Evolutionary conservation across 305 asterid genomes (phyloP), one percentile per base, ranked within the genome.

Genomic region (Stenogyne calaminthoides): DNA sequence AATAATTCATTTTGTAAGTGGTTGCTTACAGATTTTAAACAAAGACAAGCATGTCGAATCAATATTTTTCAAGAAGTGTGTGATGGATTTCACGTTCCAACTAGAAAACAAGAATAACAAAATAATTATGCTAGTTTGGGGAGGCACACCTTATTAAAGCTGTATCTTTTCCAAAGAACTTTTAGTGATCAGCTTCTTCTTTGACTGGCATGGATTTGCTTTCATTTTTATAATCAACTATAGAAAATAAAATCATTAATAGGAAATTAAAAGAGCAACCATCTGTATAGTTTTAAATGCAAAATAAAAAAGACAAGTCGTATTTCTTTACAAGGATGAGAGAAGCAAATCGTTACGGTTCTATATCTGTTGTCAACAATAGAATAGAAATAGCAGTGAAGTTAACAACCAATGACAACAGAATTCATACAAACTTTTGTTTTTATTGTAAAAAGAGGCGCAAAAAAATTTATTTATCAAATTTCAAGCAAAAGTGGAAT

Each of bases 161-260:
- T n/a, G n/a, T n/a, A 85, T 82, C 78, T 83, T 92, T 92, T 86
- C 89, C 88, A 5, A 87, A 72, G 73, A 90, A 85, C 84, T n/a
- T 92, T 92, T 14, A 95, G 88, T 44, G 94, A 84, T 90, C 95
- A 75, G 84, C 91, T 77, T 95, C 98, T 81, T 91, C 99, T 84
- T 84, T 78, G 95, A 92, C 80, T 89, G 87, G 77, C 95, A 86
- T 67, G 89, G 81, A 73, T 86, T 89, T 54, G 79, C 67, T 83
- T 90, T 85, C 67, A 74, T 66, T 80, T 92, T 92, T 58, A 90
- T 62, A 68, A 78, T 60, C 88, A 95, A 80, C 99, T 94, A 86
- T 76, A 86, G 19, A 57, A 63, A 68, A 76, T 9, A 73, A 65
- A 62, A 67, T 40, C 54, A 59, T 16, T 44, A 66, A 9, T 77